A percentile compares a stretch with the other conserved stretches of the same genome.
Evolutionary conservation across 345 rosid genomes (phyloP).

Genomic region (Brassica cretica): DNA sequence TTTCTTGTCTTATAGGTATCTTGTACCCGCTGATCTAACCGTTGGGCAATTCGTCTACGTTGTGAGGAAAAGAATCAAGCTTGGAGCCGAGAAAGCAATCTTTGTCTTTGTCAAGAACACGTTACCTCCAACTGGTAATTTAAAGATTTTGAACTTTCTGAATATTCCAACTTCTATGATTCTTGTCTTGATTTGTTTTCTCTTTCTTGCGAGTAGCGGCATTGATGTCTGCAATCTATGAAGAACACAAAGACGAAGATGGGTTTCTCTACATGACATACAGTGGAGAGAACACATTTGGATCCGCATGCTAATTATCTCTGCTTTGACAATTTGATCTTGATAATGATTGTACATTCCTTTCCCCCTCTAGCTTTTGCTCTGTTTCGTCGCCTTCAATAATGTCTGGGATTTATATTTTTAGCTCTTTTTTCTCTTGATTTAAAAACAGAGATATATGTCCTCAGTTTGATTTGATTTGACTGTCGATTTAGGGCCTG

Average conservation of each 20-base stretch:
- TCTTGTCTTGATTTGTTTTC: neutral
- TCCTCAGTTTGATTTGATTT: constrained; percentile 13
- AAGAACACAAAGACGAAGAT: constrained; percentile 79
- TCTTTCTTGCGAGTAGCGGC: constrained; percentile 48
- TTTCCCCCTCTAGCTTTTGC: neutral
- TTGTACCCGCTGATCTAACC: constrained; percentile 83
- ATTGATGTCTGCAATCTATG: constrained; percentile 72
- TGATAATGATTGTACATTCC: constrained; percentile 34
- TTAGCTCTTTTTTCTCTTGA: neutral
- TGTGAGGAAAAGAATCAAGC: constrained; percentile 78
- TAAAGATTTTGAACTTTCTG: neutral
- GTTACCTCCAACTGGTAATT: constrained; percentile 72
- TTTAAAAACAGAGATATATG: neutral
- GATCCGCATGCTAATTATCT: constrained; percentile 32
- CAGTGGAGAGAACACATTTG: constrained; percentile 88
- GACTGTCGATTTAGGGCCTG: neutral
- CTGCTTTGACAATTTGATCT: constrained; percentile 10
- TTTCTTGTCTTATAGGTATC: constrained; percentile 49
- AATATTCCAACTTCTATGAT: neutral
- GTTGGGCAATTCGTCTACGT: constrained; percentile 89
- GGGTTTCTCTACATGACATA: constrained; percentile 83
- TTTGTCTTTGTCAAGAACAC: constrained; percentile 80
- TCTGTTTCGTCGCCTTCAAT: constrained; percentile 18
- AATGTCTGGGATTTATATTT: constrained; percentile 9
- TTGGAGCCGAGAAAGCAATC: constrained; percentile 79